Base-by-base conservation (phyloP, 2,329 filamentous ascomycete genomes). In the Aureobasidium leucospermi region DNA sequence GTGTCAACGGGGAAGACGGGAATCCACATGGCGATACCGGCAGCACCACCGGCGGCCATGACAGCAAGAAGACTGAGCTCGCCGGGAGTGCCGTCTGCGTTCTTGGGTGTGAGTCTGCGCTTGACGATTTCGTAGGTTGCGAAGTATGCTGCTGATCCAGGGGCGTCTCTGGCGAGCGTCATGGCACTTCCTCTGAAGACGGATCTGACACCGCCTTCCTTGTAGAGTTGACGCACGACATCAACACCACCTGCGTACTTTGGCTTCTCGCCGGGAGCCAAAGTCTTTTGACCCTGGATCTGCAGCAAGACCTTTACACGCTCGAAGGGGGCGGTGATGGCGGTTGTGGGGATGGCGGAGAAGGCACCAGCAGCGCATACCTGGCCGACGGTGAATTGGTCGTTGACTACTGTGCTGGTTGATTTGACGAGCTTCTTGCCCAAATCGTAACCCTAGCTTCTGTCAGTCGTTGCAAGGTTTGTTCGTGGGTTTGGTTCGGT, bases 251-350 rank as follows among this genome's bases (percentile, higher is more conserved):
- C 92, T 46, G 81, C 83, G 81, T 97, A 97, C 70, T 89, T 90
- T 15, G 91, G 92, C 76, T 96, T 95, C 78, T 96, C 88, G 69
- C 92, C 93, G 0, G 92, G 89, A 0, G 86, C 85, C 42, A 94
- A 86, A 57, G 81, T 78, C 76, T 92, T 91, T 75, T 96, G 91
- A 69, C 91, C 92, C 77, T 97, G 94, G 66, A 97, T 95, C 75
- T 99, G 94, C 1, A 99, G 86, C 64, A 99, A 91, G 59, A 99
- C 93, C 78, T 99, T 99, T 67, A 99, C 91, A 70, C 94, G 93
- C 81, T 99, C 94, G 73, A 99, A 97, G 62, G 94, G 94, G 4
- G 94, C 94, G n/a, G 94, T 97, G 78, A 99, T 96, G 75, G 90
- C 77, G 4, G 94, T 99, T 90, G 96, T 96, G 69, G 94, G 94